A percentile compares a stretch with the other conserved stretches of the same genome.
Conservation (phyloP, 2,329 filamentous ascomycete species). For the Neonectria faginata region DNA sequence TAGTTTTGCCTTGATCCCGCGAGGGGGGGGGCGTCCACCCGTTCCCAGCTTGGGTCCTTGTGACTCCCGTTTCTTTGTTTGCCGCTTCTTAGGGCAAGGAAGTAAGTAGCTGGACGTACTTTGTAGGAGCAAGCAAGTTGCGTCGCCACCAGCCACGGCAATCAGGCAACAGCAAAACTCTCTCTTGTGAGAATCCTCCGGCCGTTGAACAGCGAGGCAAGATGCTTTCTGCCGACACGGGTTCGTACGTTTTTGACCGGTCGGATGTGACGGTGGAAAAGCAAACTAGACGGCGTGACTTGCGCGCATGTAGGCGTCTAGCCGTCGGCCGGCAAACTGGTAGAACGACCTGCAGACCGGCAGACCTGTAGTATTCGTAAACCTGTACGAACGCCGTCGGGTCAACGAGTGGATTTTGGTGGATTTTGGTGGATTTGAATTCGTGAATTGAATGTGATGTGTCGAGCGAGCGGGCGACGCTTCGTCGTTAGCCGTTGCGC, state of each 20-base stretch:
- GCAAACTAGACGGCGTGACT: conserved; percentile 23
- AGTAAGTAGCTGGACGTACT: no score
- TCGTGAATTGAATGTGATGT: conserved; percentile 24
- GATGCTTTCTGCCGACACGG: conserved; percentile 18
- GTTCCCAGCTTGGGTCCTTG: background rate
- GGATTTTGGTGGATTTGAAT: conserved; percentile 20
- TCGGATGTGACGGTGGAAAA: conserved; percentile 22
- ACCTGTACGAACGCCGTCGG: conserved; percentile 2
- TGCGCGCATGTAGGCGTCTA: conserved; percentile 6
- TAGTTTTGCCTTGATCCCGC: conserved; percentile 13
- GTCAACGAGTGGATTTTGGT: conserved; percentile 23
- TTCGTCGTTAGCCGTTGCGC: conserved; percentile 22
- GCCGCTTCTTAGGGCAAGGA: background rate
- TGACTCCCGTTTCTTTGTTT: background rate
- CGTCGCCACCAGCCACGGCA: background rate
- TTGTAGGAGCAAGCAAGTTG: background rate
- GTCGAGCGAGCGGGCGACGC: conserved; percentile 3
- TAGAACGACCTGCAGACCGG: background rate
- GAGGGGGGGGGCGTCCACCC: conserved; percentile 1
- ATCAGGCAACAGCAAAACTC: background rate
- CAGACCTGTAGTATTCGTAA: background rate
- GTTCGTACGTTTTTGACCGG: conserved; percentile 19
- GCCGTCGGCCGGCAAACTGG: background rate
- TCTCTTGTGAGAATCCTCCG: background rate
- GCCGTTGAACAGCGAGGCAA: background rate